phyloP scores from a whole-genome alignment of 192 early-diverging fungal genomes.

The Coemansia sp. region DNA sequence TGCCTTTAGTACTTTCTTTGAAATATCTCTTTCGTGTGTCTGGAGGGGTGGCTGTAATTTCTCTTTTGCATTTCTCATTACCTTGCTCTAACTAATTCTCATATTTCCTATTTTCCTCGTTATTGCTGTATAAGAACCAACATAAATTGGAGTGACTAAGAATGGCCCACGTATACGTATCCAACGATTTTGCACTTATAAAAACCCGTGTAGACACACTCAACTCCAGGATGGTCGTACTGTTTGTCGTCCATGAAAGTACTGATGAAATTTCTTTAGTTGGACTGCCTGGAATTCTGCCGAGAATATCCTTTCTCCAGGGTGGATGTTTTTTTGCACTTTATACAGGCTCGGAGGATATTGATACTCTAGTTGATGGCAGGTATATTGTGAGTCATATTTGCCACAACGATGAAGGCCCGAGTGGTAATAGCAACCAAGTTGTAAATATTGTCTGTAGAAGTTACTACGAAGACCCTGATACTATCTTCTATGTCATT shows the following conservation, averaged over 20 bases:
- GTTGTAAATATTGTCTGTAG: neutral
- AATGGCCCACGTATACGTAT: neutral
- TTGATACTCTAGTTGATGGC: neutral
- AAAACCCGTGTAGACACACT: neutral
- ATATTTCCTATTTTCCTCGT: neutral
- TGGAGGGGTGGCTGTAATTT: too few relatives aligned
- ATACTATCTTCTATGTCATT: neutral
- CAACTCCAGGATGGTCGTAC: neutral
- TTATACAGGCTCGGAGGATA: neutral
- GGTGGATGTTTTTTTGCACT: neutral
- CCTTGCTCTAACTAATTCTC: too few relatives aligned
- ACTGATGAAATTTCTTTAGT: neutral
- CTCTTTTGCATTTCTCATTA: too few relatives aligned
- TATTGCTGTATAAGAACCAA: neutral
- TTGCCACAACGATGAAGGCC: neutral
- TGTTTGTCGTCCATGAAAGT: neutral
- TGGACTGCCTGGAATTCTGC: neutral
- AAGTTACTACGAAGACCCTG: neutral
- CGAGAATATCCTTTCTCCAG: neutral
- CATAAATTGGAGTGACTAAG: neutral
- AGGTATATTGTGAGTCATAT: neutral
- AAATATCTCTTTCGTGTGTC: too few relatives aligned
- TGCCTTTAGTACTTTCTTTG: too few relatives aligned
- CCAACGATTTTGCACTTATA: neutral
- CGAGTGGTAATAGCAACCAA: neutral